phyloP scores from a whole-genome alignment of 2,329 filamentous ascomycete species.

The Cadophora sp. region DNA sequence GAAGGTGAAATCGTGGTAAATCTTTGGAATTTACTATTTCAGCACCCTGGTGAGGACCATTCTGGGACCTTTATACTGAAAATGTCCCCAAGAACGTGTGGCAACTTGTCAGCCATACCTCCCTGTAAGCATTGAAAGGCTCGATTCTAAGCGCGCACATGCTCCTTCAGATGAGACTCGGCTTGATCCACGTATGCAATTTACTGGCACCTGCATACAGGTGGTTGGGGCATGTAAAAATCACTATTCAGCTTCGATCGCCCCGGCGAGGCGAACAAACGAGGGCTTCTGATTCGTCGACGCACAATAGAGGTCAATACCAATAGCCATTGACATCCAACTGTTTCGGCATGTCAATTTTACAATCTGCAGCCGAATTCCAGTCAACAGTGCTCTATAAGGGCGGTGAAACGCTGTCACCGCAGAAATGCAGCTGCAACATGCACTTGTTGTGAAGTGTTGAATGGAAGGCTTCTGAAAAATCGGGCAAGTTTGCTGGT shows the following conservation, averaged over 20 bases:
- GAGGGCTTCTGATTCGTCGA: background rate
- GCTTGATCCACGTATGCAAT: slow-evolving; percentile 13
- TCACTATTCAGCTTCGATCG: background rate
- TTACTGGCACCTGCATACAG: too few relatives aligned
- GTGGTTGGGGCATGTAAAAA: too few relatives aligned
- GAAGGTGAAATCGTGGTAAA: background rate
- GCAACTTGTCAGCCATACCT: background rate
- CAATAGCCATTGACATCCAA: background rate
- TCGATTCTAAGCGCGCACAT: background rate
- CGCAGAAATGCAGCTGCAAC: slow-evolving; percentile 10
- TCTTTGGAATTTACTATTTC: background rate
- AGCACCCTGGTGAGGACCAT: background rate
- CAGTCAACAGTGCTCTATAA: background rate
- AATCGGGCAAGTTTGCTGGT: background rate
- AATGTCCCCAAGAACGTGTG: background rate
- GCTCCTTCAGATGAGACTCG: background rate
- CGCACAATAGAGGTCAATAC: background rate
- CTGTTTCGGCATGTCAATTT: background rate
- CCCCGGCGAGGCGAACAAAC: slow-evolving; percentile 19
- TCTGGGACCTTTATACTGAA: background rate
- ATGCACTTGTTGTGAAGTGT: background rate
- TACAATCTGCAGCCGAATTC: background rate
- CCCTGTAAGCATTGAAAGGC: background rate
- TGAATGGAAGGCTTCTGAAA: background rate
- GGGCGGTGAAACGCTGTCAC: slow-evolving; percentile 8